Base-by-base conservation (phyloP, 2,329 filamentous ascomycete species). In the Botrytis sinoallii region DNA sequence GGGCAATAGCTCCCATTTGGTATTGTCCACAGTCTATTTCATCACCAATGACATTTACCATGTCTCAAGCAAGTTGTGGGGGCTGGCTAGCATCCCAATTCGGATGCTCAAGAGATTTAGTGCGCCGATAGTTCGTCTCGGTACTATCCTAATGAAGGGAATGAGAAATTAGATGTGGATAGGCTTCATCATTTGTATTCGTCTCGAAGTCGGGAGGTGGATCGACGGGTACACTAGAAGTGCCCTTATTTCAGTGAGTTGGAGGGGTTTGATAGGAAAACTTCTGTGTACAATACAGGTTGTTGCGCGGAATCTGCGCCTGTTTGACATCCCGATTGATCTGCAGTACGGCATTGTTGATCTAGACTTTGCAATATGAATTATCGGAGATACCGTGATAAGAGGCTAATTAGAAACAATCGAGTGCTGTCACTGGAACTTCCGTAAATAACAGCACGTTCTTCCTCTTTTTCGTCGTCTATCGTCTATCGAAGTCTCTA, bases 141-240 rank as follows among this genome's bases (percentile, higher is more conserved):
- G 44, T 40, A 32, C 25, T 32, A 68, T 67, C 29, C 20, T 6
- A 48, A 52, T 52, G 44, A 52, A 67, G 44, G n/a, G 10, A 12
- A 52, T 29, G 12, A 38, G 46, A 68, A 38, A 68, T 68, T 38
- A 52, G 12, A 14, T 68, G 65, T 68, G 65, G 65, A 68, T 52
- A 52, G 20, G 22, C 44, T 48, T 46, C 32, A 55, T 55, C 14
- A 57, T 57, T 57, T n/a, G 29, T 57, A n/a, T 57, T n/a, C 52
- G 52, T 57, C 52, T 57, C n/a, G n/a, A 57, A 29, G 46, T 55
- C 48, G 65, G 44, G 46, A 55, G 22, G 65, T 52, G 22, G 65
- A 46, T 55, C 29, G 22, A 46, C 44, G 12, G 29, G 48, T 10
- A 55, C 22, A 38, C 65, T 52, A 68, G 5, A n/a, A n/a, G 6